Conservation (phyloP, 164 flowering plant species). For the Nelumbo lutea region DNA sequence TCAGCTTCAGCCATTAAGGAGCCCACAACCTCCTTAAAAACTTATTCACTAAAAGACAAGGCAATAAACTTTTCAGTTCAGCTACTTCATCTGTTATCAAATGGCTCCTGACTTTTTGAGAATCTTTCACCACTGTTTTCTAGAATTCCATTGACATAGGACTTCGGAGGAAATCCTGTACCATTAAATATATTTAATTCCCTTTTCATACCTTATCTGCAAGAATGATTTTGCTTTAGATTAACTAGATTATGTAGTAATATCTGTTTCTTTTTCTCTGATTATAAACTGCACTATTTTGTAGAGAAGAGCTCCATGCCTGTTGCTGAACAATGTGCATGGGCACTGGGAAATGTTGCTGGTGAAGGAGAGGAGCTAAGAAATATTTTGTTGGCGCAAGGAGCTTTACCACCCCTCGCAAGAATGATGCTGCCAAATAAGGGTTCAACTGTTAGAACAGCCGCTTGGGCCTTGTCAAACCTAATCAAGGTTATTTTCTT, state of each 20-base stretch:
- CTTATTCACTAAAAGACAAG: too few species aligned
- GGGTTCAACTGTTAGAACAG: conserved; percentile 92
- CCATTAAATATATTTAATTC: too few species aligned
- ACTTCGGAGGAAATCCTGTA: too few species aligned
- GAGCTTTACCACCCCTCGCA: conserved; percentile 86
- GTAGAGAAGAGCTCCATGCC: conserved; percentile 83
- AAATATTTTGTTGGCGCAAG: conserved; percentile 78
- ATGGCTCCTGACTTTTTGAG: too few species aligned
- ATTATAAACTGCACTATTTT: conserved; percentile 1
- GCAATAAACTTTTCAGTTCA: too few species aligned
- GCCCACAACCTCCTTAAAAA: too few species aligned
- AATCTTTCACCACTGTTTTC: too few species aligned
- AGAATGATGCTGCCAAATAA: conserved; percentile 87
- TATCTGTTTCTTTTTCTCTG: conserved; percentile 1
- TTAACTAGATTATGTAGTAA: neutral
- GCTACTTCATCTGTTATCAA: too few species aligned
- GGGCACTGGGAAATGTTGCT: conserved; percentile 99
- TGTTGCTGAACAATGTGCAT: conserved; percentile 98
- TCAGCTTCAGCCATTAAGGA: too few species aligned
- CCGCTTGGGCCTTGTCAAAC: conserved; percentile 98
- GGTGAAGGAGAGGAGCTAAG: conserved; percentile 96
- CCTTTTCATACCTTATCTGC: too few species aligned
- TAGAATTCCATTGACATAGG: too few species aligned
- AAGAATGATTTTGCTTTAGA: too few species aligned
- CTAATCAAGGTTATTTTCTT: conserved; percentile 67